phyloP scores from a whole-genome alignment of 192 early-diverging fungal genomes.

The Coemansia sp. region DNA sequence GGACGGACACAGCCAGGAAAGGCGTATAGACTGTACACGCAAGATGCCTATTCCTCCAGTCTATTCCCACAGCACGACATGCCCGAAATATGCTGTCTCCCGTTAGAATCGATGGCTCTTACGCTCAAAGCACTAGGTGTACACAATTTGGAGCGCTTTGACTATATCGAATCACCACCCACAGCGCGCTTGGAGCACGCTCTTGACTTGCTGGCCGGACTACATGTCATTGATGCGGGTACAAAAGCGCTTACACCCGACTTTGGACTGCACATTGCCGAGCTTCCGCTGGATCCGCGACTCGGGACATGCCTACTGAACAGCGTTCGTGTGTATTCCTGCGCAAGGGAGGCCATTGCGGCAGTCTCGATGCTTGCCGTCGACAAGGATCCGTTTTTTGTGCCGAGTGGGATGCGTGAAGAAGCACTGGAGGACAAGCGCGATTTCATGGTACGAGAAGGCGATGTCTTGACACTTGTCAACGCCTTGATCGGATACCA shows the following conservation, averaged over 20 bases:
- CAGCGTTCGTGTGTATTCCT: constrained; percentile 68
- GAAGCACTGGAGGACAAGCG: constrained; percentile 84
- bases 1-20: constrained; percentile 92
- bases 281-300: constrained; percentile 91
- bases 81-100: constrained; percentile 88
- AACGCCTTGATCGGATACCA: constrained; percentile 88
- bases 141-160: constrained; percentile 92
- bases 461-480: constrained; percentile 90
- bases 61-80: constrained; percentile 90
- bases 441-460: constrained; percentile 88
- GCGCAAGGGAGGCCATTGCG: constrained; percentile 86
- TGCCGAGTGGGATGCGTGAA: constrained; percentile 76
- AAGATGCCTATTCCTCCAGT: constrained; percentile 81
- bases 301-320: constrained; percentile 82
- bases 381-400: constrained; percentile 76
- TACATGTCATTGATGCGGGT: constrained; percentile 82
- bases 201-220: constrained; percentile 79
- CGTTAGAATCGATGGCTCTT: constrained; percentile 84
- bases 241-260: constrained; percentile 80
- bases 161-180: constrained; percentile 95
- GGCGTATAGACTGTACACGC: constrained; percentile 91
- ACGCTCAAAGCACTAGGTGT: constrained; percentile 89
- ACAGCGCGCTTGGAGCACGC: constrained; percentile 87
- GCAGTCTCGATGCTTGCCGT: constrained; percentile 88
- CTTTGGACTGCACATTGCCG: constrained; percentile 88